Evolutionary conservation across 2,329 filamentous ascomycete species (phyloP).

Genomic region (Leptographium lundbergii): DNA sequence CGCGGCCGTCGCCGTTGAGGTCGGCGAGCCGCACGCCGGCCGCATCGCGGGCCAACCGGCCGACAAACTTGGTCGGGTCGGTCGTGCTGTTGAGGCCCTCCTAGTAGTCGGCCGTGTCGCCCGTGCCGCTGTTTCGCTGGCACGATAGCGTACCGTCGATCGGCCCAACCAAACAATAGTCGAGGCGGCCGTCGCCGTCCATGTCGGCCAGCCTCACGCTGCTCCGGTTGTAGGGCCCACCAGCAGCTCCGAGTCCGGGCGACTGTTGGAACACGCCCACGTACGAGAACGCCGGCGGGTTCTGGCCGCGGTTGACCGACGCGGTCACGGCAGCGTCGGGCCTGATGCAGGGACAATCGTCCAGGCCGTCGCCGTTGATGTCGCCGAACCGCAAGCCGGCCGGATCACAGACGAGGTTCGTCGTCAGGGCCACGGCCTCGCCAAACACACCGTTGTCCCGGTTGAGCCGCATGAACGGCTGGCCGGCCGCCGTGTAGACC

Average conservation of each 20-base stretch:
- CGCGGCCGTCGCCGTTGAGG: neutral
- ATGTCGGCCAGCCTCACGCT: conserved; percentile 1
- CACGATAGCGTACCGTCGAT: conserved; percentile 7
- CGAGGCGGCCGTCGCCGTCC: conserved; percentile 13
- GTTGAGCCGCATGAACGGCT: neutral
- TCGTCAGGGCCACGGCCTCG: neutral
- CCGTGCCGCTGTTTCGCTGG: conserved; percentile 21
- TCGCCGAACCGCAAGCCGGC: neutral
- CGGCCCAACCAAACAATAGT: conserved; percentile 4
- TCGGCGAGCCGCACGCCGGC: neutral
- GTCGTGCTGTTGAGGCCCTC: neutral
- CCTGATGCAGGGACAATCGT: neutral
- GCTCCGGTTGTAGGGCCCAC: neutral
- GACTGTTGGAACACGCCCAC: neutral
- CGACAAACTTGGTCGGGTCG: neutral
- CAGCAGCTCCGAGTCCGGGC: neutral
- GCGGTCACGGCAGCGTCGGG: neutral
- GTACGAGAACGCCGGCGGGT: neutral
- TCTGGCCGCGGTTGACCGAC: neutral
- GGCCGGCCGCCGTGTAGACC: neutral
- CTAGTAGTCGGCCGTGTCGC: conserved; percentile 13
- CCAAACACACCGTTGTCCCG: neutral
- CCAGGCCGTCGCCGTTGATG: neutral
- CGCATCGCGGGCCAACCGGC: neutral
- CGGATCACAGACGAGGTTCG: neutral